phyloP scores from a whole-genome alignment of 495 filamentous ascomycete species.

The Penicillium alfredii region DNA sequence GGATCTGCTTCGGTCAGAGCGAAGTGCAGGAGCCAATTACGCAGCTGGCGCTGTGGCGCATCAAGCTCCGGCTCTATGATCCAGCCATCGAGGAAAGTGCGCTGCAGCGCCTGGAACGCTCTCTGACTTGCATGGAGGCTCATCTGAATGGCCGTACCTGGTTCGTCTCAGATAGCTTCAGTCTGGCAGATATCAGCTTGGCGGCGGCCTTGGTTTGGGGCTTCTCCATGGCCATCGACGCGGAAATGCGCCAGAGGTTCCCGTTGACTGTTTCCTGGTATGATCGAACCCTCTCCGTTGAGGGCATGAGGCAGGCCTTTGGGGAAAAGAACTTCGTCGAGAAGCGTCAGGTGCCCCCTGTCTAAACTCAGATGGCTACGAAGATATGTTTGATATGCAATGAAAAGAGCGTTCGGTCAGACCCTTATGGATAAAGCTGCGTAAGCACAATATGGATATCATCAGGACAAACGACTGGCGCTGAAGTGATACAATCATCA shows the following conservation, averaged over 20 bases:
- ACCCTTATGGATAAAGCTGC: not conserved
- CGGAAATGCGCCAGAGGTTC: conserved; percentile 42
- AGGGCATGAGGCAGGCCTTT: conserved; percentile 47
- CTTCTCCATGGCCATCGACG: conserved; percentile 41
- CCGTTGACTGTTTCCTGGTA: conserved; percentile 42
- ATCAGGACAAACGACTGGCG: not conserved
- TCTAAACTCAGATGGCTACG: no score
- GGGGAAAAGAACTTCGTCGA: conserved; percentile 41
- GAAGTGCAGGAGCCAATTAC: conserved; percentile 35
- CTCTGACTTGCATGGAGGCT: conserved; percentile 37
- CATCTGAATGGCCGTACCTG: conserved; percentile 37
- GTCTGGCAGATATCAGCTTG: conserved; percentile 50
- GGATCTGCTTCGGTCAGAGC: conserved; percentile 42
- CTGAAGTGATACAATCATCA: not conserved
- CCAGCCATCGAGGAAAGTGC: conserved; percentile 26
- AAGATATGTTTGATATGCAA: no score
- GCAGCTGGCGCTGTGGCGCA: conserved; percentile 27
- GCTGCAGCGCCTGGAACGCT: conserved; percentile 25
- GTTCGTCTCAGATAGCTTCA: conserved; percentile 43
- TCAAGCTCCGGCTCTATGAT: conserved; percentile 29
- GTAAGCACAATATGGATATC: conserved; percentile 3
- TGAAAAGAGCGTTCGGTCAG: not conserved
- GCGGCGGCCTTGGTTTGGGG: conserved; percentile 33
- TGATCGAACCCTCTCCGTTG: conserved; percentile 33
- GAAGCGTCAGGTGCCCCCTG: conserved; percentile 33